Evolutionary conservation across 1,139 yeast species (phyloP).

Genomic region (Geotrichum aggregatum): DNA sequence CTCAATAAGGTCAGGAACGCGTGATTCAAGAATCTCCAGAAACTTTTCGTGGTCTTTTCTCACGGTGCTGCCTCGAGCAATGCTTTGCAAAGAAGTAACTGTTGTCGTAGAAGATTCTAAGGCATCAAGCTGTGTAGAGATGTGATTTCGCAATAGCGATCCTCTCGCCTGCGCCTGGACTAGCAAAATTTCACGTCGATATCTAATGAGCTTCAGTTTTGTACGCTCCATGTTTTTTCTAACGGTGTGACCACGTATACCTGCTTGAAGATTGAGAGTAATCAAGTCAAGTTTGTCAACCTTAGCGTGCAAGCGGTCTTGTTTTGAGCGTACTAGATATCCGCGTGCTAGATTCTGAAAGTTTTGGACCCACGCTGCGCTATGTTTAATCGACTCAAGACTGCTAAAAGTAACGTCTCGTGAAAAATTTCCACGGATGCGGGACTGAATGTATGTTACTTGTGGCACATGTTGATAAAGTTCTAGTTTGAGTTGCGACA

Average conservation of each 20-base stretch:
- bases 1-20: slow-evolving; percentile 55
- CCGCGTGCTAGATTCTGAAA: slow-evolving; percentile 51
- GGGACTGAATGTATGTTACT: slow-evolving; percentile 24
- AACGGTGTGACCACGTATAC: slow-evolving; percentile 34
- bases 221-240: slow-evolving; percentile 26
- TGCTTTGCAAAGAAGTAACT: slow-evolving; percentile 49
- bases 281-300: slow-evolving; percentile 29
- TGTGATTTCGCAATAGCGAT: slow-evolving; percentile 48
- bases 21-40: slow-evolving; percentile 50
- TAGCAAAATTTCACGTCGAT: slow-evolving; percentile 33
- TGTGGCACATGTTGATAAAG: slow-evolving; percentile 14
- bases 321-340: slow-evolving; percentile 34
- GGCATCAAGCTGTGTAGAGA: slow-evolving; percentile 50
- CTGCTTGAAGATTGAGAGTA: slow-evolving; percentile 35
- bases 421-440: slow-evolving; percentile 24
- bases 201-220: slow-evolving; percentile 17
- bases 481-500: slow-evolving; percentile 9
- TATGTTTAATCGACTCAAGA: slow-evolving; percentile 28
- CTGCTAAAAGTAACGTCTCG: slow-evolving; percentile 13
- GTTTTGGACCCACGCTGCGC: slow-evolving; percentile 39
- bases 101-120: slow-evolving; percentile 44
- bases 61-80: slow-evolving; percentile 45
- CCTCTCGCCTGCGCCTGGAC: slow-evolving; percentile 44
- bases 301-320: slow-evolving; percentile 22
- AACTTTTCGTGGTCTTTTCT: slow-evolving; percentile 43